Conservation (phyloP, 345 rosid species). For the Zanthoxylum bungeanum region DNA sequence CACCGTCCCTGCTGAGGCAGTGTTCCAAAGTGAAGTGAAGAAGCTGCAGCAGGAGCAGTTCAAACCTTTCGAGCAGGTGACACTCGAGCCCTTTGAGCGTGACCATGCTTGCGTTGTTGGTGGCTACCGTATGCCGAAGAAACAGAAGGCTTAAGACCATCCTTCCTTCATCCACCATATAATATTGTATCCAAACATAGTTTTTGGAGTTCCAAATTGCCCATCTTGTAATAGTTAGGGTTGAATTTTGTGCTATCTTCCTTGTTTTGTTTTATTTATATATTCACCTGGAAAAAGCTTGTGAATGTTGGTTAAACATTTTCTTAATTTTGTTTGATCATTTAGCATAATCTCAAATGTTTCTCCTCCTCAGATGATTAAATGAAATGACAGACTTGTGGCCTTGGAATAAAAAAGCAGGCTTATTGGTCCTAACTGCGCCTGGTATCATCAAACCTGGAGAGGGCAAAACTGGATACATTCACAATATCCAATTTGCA, state of each 20-base stretch:
- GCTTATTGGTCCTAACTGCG: too few relatives aligned
- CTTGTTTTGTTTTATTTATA: not conserved
- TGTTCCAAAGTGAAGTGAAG: conserved; percentile 83
- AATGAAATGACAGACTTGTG: too few relatives aligned
- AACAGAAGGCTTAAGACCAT: conserved; percentile 44
- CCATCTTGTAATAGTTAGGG: not conserved
- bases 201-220: too few relatives aligned
- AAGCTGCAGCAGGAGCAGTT: conserved; percentile 82
- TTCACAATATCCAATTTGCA: too few relatives aligned
- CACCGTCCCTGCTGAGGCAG: conserved; percentile 81
- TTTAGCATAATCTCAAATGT: not conserved
- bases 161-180: not conserved
- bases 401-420: too few relatives aligned
- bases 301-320: not conserved
- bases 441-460: too few relatives aligned
- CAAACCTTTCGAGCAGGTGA: conserved; percentile 86
- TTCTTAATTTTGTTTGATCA: not conserved
- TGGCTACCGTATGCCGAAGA: conserved; percentile 82
- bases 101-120: conserved; percentile 98
- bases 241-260: not conserved
- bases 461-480: too few relatives aligned
- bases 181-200: too few relatives aligned
- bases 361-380: not conserved
- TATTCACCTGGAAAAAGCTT: too few relatives aligned
- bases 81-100: conserved; percentile 92